Percentiles rank a stretch among this genome's conserved stretches.
Evolutionary conservation across 495 filamentous ascomycete genomes (phyloP).

Genomic region (Cetradonia linearis): DNA sequence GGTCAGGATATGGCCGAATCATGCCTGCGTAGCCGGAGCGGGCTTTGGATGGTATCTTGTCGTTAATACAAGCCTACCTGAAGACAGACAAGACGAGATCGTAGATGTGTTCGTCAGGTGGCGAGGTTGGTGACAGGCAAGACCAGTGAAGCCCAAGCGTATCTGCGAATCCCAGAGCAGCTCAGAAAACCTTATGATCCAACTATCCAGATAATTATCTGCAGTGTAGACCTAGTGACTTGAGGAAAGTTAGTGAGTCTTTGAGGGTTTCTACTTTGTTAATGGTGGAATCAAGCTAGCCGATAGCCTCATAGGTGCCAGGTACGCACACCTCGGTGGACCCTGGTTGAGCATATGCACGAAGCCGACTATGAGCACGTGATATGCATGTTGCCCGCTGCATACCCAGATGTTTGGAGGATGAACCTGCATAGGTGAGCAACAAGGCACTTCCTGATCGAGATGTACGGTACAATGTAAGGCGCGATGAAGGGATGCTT

Average conservation of each 20-base stretch:
- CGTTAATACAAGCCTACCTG: constrained; percentile 47
- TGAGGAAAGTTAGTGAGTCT: background rate
- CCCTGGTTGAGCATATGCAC: background rate
- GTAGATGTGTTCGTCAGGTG: constrained; percentile 59
- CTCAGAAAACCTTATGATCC: background rate
- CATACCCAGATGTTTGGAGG: too few species aligned
- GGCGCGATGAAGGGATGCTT: background rate
- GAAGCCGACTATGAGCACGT: background rate
- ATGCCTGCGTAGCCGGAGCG: constrained; percentile 70
- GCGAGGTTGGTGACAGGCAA: constrained; percentile 18
- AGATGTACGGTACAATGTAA: background rate
- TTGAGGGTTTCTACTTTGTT: background rate
- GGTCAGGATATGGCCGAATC: constrained; percentile 72
- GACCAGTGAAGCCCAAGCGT: background rate
- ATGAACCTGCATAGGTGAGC: background rate
- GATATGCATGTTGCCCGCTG: background rate
- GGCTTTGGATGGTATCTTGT: constrained; percentile 67
- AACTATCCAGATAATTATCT: background rate
- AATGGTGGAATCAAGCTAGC: background rate
- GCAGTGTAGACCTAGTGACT: background rate
- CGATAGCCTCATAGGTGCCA: constrained; percentile 1
- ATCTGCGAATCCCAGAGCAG: background rate
- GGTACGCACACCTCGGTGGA: constrained; percentile 3
- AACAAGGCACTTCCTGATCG: background rate
- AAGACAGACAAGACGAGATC: constrained; percentile 45